Evolutionary conservation across 768 basidiomycete genomes (phyloP).

Genomic region (Leccinum sublutescens): DNA sequence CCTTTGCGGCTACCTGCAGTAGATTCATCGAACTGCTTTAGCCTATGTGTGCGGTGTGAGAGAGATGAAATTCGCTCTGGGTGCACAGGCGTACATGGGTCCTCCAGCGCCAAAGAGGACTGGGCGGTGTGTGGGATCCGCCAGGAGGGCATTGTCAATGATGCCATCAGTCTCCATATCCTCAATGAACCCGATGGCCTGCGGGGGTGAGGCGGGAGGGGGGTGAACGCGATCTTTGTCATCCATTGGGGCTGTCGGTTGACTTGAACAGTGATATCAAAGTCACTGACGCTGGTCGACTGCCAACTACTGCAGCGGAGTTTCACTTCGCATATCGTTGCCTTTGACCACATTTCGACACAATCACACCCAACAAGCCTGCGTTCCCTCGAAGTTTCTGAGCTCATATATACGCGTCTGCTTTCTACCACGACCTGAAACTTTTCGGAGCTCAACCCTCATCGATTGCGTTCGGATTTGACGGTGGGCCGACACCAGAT

Average conservation of each 20-base stretch:
- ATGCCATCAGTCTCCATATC: constrained; percentile 25
- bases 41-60: constrained; percentile 39
- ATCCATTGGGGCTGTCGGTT: constrained; percentile 3
- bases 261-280: too few relatives aligned
- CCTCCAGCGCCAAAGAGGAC: constrained; percentile 71
- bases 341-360: neutral
- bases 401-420: neutral
- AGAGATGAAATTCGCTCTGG: neutral
- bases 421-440: neutral
- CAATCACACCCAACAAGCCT: too few relatives aligned
- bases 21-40: constrained; percentile 79
- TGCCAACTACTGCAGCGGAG: neutral
- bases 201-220: constrained; percentile 7
- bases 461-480: neutral
- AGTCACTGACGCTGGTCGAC: neutral
- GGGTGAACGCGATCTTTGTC: constrained; percentile 15
- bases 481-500: neutral
- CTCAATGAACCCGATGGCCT: constrained; percentile 21
- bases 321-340: neutral
- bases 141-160: constrained; percentile 12
- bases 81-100: constrained; percentile 51
- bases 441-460: neutral
- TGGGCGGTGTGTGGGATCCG: constrained; percentile 40
- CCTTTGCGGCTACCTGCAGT: constrained; percentile 64
- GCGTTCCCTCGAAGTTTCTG: too few relatives aligned